Conservation (phyloP, 129 eudicot genomes). For the Sambucus nigra region DNA sequence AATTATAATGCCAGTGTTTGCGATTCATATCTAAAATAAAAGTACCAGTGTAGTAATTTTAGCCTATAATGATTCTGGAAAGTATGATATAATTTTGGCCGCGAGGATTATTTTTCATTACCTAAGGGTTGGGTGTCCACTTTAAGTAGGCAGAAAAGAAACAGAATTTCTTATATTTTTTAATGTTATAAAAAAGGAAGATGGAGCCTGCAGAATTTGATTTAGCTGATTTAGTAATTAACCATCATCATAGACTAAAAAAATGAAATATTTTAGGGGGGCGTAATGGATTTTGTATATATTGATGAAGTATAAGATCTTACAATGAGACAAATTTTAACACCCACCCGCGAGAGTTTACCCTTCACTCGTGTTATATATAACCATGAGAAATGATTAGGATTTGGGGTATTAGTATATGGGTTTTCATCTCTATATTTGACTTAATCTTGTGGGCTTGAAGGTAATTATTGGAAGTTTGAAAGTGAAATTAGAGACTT, state of each 20-base stretch:
- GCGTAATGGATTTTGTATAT: constrained; percentile 55
- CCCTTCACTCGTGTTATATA: no score
- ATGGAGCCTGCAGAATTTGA: constrained; percentile 50
- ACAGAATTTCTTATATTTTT: constrained; percentile 36
- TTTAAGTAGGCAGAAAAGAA: constrained; percentile 28
- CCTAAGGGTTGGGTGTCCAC: constrained; percentile 41
- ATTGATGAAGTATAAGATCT: constrained; percentile 87
- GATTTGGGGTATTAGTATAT: no score
- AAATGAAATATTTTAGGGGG: constrained; percentile 33
- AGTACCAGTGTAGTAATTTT: no score
- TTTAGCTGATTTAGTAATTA: constrained; percentile 64
- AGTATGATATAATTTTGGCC: constrained; percentile 22
- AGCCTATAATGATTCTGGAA: no score
- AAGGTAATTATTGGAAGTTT: no score
- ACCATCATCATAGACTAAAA: constrained; percentile 57
- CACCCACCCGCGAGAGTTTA: no score
- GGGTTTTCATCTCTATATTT: no score
- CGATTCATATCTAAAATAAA: no score
- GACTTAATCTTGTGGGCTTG: no score
- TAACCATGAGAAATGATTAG: no score
- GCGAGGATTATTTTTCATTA: constrained; percentile 39
- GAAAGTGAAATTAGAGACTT: no score
- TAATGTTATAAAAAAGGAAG: constrained; percentile 54
- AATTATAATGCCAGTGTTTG: no score
- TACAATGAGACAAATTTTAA: constrained; percentile 65